Percentiles rank a stretch among this genome's conserved stretches.
Conservation (phyloP, 2,329 filamentous ascomycete genomes). For the Phaeophleospora eucalypticola region DNA sequence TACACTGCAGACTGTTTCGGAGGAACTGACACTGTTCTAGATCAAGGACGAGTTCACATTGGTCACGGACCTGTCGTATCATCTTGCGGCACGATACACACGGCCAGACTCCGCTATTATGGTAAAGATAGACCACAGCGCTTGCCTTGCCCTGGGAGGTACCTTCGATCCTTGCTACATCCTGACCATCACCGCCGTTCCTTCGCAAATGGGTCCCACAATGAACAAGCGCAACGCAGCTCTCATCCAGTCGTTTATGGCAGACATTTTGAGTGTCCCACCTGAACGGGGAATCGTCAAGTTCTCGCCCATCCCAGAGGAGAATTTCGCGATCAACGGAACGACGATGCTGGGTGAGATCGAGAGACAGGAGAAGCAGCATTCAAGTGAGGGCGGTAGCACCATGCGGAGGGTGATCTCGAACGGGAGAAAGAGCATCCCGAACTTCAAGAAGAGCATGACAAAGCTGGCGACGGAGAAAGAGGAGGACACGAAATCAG, state of each 20-base stretch:
- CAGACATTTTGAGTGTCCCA: slow-evolving; percentile 64
- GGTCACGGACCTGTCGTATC: slow-evolving; percentile 67
- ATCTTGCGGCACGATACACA: slow-evolving; percentile 70
- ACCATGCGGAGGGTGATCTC: slow-evolving; percentile 40
- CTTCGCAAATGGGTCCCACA: slow-evolving; percentile 63
- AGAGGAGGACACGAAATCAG: background rate
- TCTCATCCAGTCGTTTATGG: slow-evolving; percentile 72
- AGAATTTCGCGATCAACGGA: slow-evolving; percentile 67
- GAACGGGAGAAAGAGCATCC: slow-evolving; percentile 26
- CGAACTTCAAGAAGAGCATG: slow-evolving; percentile 23
- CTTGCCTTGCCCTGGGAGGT: slow-evolving; percentile 69
- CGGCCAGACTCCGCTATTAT: slow-evolving; percentile 69
- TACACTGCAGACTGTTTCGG: background rate
- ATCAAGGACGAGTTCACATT: slow-evolving; percentile 72
- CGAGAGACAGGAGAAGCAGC: slow-evolving; percentile 51
- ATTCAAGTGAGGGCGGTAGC: slow-evolving; percentile 38
- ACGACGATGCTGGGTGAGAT: slow-evolving; percentile 66
- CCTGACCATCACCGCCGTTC: slow-evolving; percentile 67
- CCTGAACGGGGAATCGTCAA: slow-evolving; percentile 66
- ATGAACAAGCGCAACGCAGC: slow-evolving; percentile 77
- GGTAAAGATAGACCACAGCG: slow-evolving; percentile 70
- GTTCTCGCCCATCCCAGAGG: slow-evolving; percentile 66
- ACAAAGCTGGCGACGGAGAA: slow-evolving; percentile 20
- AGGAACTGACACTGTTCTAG: slow-evolving; percentile 39
- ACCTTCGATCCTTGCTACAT: slow-evolving; percentile 76